These are phyloP conservation scores for Melocanna baccifera DNA, from an alignment of 176 grass and related monocot genomes.

Conservation along the genomic window DNA sequence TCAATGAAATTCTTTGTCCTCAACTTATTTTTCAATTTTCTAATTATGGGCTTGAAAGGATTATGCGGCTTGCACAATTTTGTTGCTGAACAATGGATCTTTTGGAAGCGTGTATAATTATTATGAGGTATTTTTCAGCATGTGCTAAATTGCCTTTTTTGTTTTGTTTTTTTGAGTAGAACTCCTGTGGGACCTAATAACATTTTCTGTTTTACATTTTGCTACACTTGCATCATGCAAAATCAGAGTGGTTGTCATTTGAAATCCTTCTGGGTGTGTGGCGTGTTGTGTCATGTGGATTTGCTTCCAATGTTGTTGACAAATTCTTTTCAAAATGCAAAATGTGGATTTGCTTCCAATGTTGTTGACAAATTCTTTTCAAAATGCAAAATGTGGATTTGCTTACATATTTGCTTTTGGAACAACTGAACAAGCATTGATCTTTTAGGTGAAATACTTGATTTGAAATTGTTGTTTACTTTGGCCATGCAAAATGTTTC, in stretches of 20 bases:
- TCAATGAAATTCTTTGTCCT: background rate
- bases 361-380: background rate
- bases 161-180: background rate
- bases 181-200: background rate
- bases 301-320: too few species aligned
- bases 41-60: background rate
- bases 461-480: background rate
- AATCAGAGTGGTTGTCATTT: background rate
- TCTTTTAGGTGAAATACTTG: background rate
- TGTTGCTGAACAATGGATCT: background rate
- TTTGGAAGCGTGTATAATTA: background rate
- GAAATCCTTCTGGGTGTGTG: background rate
- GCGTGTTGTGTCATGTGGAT: background rate
- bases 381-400: too few species aligned
- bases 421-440: background rate
- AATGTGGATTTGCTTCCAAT: background rate
- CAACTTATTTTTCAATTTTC: background rate
- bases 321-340: too few species aligned
- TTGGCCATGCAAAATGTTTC: background rate
- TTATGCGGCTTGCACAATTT: background rate
- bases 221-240: background rate
- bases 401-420: background rate
- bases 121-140: background rate
- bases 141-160: background rate
- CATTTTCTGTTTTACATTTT: background rate